phyloP scores from a whole-genome alignment of 805 yeast genomes.

The Zygotorulaspora danielsina region DNA sequence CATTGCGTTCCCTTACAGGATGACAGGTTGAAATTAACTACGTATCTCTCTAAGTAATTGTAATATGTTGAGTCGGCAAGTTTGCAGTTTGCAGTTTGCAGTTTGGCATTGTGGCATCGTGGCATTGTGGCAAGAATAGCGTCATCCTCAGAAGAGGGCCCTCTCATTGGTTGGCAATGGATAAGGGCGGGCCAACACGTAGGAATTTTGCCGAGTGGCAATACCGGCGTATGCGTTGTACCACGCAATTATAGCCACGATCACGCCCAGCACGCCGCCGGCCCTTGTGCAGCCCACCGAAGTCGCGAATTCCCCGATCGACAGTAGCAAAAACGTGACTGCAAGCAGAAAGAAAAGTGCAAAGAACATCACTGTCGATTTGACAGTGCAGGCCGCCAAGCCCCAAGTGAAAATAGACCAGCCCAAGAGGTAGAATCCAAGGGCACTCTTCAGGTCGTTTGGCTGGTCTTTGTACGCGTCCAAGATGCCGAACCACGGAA shows the following conservation, averaged over 20 bases:
- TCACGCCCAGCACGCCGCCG: slow-evolving; percentile 58
- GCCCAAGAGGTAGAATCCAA: slow-evolving; percentile 54
- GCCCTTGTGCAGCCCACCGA: slow-evolving; percentile 41
- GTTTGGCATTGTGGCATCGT: no score
- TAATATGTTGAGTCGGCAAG: no score
- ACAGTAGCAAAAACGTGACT: slow-evolving; percentile 50
- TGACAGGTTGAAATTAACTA: no score
- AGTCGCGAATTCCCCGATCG: slow-evolving; percentile 46
- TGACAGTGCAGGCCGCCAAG: slow-evolving; percentile 46
- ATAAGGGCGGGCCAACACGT: slow-evolving; percentile 27
- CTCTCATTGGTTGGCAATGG: slow-evolving; percentile 28
- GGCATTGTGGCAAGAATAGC: no score
- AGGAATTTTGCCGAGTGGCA: slow-evolving; percentile 56
- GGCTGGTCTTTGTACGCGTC: slow-evolving; percentile 44
- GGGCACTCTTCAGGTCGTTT: slow-evolving; percentile 41
- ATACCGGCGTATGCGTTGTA: slow-evolving; percentile 64
- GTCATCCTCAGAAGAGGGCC: slow-evolving; percentile 7
- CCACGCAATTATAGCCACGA: slow-evolving; percentile 57
- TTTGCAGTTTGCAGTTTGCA: no score
- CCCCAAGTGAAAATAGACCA: slow-evolving; percentile 58
- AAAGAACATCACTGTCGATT: slow-evolving; percentile 60
- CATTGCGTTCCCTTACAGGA: no score
- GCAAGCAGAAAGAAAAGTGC: slow-evolving; percentile 48
- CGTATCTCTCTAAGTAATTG: no score
- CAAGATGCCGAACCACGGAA: slow-evolving; percentile 53